These are phyloP conservation scores for Dothistroma septosporum DNA, from an alignment of 2,329 filamentous ascomycete species.

Conservation along the genomic window DNA sequence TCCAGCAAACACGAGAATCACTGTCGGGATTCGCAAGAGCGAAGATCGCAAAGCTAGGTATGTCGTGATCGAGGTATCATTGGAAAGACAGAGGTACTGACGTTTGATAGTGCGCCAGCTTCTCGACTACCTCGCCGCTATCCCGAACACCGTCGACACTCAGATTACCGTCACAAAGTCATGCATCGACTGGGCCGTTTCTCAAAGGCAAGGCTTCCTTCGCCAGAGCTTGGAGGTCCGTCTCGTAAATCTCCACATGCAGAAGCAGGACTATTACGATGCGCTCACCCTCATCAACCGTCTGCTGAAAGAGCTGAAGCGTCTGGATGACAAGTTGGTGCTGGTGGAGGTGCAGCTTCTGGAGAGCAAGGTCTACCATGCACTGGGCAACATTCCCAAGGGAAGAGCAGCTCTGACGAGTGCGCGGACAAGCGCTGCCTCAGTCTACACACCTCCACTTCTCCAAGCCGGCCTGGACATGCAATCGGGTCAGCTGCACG, in stretches of 20 bases:
- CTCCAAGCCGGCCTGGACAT: conserved; percentile 96
- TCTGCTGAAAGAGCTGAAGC: conserved; percentile 92
- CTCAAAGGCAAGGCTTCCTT: conserved; percentile 90
- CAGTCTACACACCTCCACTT: conserved; percentile 92
- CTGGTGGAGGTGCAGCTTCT: conserved; percentile 96
- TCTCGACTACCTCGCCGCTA: conserved; percentile 88
- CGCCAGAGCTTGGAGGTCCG: conserved; percentile 97
- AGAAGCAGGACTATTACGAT: conserved; percentile 96
- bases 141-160: conserved; percentile 89
- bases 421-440: conserved; percentile 89
- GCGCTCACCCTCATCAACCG: conserved; percentile 94
- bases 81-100: background rate
- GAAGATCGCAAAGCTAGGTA: conserved; percentile 97
- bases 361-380: conserved; percentile 95
- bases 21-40: conserved; percentile 97
- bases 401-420: conserved; percentile 91
- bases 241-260: conserved; percentile 90
- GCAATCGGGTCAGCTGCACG: conserved; percentile 98
- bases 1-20: conserved; percentile 83
- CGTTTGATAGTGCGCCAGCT: conserved; percentile 55
- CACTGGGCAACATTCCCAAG: conserved; percentile 93
- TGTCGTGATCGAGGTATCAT: conserved; percentile 29
- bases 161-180: conserved; percentile 96
- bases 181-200: conserved; percentile 98
- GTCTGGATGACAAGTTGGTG: conserved; percentile 96